Base-by-base conservation (phyloP, 805 yeast genomes). In the Pichia ethanolica region DNA sequence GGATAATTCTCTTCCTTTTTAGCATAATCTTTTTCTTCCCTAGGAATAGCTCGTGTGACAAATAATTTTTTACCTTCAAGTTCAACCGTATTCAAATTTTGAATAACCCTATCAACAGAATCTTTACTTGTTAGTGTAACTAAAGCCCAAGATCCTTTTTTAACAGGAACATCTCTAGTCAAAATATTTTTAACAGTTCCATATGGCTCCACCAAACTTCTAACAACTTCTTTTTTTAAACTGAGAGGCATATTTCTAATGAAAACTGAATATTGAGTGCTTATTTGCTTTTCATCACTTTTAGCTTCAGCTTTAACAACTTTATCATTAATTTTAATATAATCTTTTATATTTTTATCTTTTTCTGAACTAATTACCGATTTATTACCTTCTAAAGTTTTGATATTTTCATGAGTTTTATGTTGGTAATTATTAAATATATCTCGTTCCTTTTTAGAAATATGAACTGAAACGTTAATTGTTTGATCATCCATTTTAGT, bases 31-130 rank as follows among this genome's bases (percentile, higher is more conserved):
- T 65, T 65, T 35, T 62, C 58, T 40, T 64, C 68, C 34, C 65
- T 60, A 14, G 69, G 69, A 47, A 65, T 63, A 7, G 68, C 69
- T 10, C 64, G 51, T 3, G 66, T 61, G 33, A 63, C 68, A 55
- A 59, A 63, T 14, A 65, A 47, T 41, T 57, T 58, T 28, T 60
- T 61, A 12, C 58, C 59, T 42, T 65, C 66, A 41, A 65, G 52
- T 43, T 62, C 62, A 35, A 65, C 49, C 4, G 56, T 40, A 44
- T 64, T 65, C 45, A 65, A 51, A 13, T 57, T 57, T 3, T 55
- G 42, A 10, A 65, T 58, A 0, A 67, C 59, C 25, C 45, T 51
- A 32, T 62, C 61, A 13, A 64, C 60, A 1, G 67, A 54, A 28
- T 54, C 55, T 34, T 56, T 58, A 45, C 58, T 53, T 13, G 60